phyloP scores from a whole-genome alignment of 768 basidiomycete genomes.

The Russula griseocarnosa region DNA sequence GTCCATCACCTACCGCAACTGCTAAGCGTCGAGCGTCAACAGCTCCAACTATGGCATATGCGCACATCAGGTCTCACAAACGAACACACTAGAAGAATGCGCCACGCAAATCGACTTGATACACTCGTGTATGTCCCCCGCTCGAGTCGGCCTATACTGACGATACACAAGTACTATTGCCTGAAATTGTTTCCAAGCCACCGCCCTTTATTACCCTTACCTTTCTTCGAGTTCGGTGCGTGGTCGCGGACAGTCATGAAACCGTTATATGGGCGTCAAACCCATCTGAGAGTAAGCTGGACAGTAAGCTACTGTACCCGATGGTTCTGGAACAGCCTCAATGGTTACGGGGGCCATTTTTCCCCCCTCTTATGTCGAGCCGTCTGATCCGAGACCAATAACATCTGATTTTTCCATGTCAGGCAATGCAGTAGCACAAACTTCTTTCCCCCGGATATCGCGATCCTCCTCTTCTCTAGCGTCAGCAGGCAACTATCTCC shows the following conservation, averaged over 20 bases:
- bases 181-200: conserved; percentile 7
- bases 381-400: neutral
- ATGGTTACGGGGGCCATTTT: neutral
- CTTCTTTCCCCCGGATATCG: neutral
- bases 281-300: neutral
- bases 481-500: neutral
- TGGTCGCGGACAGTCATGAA: conserved; percentile 5
- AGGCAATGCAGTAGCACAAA: too few relatives aligned
- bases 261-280: conserved; percentile 4
- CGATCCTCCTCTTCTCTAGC: neutral
- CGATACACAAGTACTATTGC: neutral
- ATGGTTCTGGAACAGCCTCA: neutral
- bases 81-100: too few relatives aligned
- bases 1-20: neutral
- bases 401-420: neutral
- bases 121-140: conserved; percentile 18
- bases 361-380: neutral
- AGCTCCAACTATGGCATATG: neutral
- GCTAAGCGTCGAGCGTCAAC: neutral
- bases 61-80: neutral
- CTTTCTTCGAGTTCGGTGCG: neutral
- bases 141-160: conserved; percentile 1
- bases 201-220: neutral
- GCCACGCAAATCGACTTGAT: neutral
- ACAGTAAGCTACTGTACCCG: conserved; percentile 10